Evolutionary conservation across 495 filamentous ascomycete species (phyloP).

Genomic region (Aspergillus nidulans): DNA sequence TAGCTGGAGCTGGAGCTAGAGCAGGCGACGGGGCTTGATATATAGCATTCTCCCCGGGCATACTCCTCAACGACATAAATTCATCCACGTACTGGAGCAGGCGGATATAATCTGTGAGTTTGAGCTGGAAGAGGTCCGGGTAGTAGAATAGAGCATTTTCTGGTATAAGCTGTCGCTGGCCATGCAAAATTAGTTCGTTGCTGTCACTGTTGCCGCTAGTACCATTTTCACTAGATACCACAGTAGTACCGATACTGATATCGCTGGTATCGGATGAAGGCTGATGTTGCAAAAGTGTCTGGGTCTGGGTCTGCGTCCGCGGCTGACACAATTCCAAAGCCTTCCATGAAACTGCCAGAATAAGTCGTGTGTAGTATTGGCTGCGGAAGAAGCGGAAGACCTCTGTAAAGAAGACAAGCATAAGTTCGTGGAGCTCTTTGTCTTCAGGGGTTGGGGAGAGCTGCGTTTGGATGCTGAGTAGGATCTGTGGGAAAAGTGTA

Average conservation of each 20-base stretch:
- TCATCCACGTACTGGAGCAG: conserved; percentile 13
- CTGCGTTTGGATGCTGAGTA: conserved; percentile 15
- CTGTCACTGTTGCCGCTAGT: neutral
- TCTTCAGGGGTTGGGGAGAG: conserved; percentile 12
- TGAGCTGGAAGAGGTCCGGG: conserved; percentile 11
- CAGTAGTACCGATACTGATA: too few relatives aligned
- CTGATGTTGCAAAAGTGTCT: neutral
- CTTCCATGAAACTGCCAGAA: conserved; percentile 12
- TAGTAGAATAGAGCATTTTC: neutral
- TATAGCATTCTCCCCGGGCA: neutral
- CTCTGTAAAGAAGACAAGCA: conserved; percentile 18
- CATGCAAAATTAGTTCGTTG: neutral
- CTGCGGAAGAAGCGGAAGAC: conserved; percentile 13
- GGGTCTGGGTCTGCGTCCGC: neutral
- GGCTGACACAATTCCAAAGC: conserved; percentile 12
- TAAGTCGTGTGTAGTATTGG: conserved; percentile 11
- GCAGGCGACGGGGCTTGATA: neutral
- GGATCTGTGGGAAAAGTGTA: conserved; percentile 15
- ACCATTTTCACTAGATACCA: neutral
- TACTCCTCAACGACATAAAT: conserved; percentile 9
- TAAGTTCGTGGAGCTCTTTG: conserved; percentile 15
- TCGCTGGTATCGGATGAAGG: neutral
- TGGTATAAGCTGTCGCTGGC: too few relatives aligned
- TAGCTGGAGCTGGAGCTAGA: neutral
- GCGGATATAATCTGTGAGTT: conserved; percentile 9